These are phyloP conservation scores for Pythium dissotocum DNA, from an alignment of 352 stramenopile species.

Conservation along the genomic window DNA sequence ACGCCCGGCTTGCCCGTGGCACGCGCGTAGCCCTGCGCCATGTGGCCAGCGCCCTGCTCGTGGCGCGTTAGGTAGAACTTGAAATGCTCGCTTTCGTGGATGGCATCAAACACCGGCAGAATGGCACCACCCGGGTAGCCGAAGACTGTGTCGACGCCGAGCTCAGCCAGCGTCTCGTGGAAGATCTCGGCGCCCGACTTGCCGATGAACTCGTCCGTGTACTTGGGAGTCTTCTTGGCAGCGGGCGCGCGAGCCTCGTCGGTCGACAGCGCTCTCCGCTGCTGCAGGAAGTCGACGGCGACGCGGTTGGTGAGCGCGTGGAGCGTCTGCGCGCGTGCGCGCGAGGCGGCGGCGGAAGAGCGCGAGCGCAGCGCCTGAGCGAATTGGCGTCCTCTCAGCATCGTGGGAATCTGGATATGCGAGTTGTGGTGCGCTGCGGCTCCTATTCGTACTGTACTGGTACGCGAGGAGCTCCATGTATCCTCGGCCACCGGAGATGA, in stretches of 20 bases:
- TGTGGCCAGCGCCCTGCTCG: conserved; percentile 83
- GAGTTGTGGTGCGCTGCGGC: neutral
- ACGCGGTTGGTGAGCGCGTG: conserved; percentile 25
- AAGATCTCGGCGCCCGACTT: conserved; percentile 94
- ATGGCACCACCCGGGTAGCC: conserved; percentile 94
- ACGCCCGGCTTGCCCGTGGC: conserved; percentile 89
- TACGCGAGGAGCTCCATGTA: conserved; percentile 3
- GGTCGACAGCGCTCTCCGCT: conserved; percentile 32
- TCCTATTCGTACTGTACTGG: neutral
- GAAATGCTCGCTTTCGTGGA: conserved; percentile 87
- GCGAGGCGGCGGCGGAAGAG: conserved; percentile 20
- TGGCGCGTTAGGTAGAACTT: conserved; percentile 82
- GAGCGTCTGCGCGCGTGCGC: conserved; percentile 6
- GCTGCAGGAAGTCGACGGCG: conserved; percentile 31
- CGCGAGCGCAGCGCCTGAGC: conserved; percentile 27
- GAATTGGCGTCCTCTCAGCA: conserved; percentile 32
- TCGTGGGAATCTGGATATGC: conserved; percentile 25
- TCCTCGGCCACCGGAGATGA: conserved; percentile 4
- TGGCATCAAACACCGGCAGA: conserved; percentile 93
- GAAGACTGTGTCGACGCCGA: conserved; percentile 92
- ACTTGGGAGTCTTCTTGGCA: conserved; percentile 28
- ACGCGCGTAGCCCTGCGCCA: conserved; percentile 84
- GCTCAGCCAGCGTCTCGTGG: conserved; percentile 91
- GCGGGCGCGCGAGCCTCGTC: conserved; percentile 13
- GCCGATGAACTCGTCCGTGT: conserved; percentile 88